Percentiles rank a stretch among this genome's conserved stretches.
These are phyloP conservation scores for Tulasnella calospora DNA, from an alignment of 768 basidiomycete genomes.

Conservation along the genomic window DNA sequence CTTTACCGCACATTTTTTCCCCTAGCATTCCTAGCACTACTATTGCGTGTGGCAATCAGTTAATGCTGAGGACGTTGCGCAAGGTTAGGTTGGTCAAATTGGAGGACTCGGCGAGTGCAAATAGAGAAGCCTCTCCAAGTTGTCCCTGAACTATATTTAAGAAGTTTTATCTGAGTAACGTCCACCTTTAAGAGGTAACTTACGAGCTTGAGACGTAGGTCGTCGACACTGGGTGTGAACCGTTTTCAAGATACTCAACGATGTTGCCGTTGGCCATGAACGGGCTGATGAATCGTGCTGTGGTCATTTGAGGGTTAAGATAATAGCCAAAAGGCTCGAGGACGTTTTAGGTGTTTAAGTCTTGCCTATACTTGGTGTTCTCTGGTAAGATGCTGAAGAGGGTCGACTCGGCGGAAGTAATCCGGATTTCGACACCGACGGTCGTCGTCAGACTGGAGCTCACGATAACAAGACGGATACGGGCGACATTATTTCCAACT, in stretches of 20 bases:
- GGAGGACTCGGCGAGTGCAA: neutral
- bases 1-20: no score
- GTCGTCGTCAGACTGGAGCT: no score
- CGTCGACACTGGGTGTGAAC: neutral
- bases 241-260: neutral
- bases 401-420: no score
- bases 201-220: neutral
- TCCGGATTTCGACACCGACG: no score
- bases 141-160: neutral
- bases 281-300: neutral
- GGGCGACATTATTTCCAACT: neutral
- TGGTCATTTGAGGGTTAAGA: neutral
- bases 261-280: neutral
- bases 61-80: no score
- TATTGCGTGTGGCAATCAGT: no score
- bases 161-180: no score
- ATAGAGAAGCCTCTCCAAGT: neutral
- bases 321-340: neutral
- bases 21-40: no score
- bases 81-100: no score
- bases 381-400: neutral
- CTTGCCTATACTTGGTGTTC: neutral
- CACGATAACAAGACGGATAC: neutral
- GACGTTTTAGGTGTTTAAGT: neutral
- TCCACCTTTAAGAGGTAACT: no score